These are phyloP conservation scores for Urochloa ruziziensis DNA, from an alignment of 176 grass and related monocot species.

Conservation along the genomic window DNA sequence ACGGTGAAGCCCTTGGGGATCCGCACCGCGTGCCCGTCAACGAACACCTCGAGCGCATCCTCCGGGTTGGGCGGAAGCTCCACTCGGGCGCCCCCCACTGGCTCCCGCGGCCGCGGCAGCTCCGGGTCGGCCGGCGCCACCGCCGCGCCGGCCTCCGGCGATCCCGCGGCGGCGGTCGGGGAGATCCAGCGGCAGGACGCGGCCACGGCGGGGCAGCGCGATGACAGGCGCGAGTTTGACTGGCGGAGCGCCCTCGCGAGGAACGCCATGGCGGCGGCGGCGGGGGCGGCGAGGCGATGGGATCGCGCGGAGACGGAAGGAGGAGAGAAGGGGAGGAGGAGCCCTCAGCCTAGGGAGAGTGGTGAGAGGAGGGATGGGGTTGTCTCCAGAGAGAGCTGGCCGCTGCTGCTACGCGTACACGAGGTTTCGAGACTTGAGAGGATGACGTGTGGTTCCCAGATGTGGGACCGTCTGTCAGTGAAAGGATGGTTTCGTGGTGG, in stretches of 20 bases:
- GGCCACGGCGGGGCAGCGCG: slow-evolving; percentile 16
- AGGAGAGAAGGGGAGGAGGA: neutral
- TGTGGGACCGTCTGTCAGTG: neutral
- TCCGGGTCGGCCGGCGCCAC: slow-evolving; percentile 47
- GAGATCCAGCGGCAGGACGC: slow-evolving; percentile 76
- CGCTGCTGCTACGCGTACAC: neutral
- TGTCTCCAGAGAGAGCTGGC: neutral
- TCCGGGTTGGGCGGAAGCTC: slow-evolving; percentile 65
- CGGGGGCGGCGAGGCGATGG: slow-evolving; percentile 19
- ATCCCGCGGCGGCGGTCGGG: slow-evolving; percentile 44
- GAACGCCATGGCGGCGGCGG: slow-evolving; percentile 62
- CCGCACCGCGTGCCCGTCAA: slow-evolving; percentile 86
- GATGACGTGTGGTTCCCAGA: neutral
- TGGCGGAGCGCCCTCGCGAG: slow-evolving; percentile 71
- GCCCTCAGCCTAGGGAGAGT: slow-evolving; percentile 7
- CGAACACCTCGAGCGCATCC: slow-evolving; percentile 93
- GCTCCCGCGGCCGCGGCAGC: slow-evolving; percentile 37
- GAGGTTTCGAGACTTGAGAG: neutral
- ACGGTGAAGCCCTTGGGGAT: slow-evolving; percentile 97
- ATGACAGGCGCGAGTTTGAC: slow-evolving; percentile 44
- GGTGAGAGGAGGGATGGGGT: slow-evolving; percentile 1
- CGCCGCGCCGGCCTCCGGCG: slow-evolving; percentile 59
- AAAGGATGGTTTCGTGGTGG: neutral
- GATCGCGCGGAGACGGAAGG: slow-evolving; percentile 30
- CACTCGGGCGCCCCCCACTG: slow-evolving; percentile 73